Conservation (phyloP, 768 basidiomycete species). For the Serpula lacrymans region DNA sequence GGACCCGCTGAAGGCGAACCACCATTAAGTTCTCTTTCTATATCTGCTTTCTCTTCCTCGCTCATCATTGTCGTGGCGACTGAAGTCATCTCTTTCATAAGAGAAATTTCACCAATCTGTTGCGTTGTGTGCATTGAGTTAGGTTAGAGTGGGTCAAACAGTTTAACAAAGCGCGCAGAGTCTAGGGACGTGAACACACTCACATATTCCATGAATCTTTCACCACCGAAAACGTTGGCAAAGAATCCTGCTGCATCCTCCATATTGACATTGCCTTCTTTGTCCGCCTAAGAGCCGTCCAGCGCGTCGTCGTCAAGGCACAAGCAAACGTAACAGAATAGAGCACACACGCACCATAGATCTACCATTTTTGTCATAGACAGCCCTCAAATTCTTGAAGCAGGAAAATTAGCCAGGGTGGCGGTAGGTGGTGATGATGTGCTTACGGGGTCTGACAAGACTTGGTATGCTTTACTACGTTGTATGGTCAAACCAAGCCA, state of each 20-base stretch:
- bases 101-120: constrained; percentile 94
- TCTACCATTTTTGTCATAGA: constrained; percentile 96
- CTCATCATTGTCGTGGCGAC: constrained; percentile 85
- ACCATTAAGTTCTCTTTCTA: constrained; percentile 68
- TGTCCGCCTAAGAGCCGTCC: constrained; percentile 68
- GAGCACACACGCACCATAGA: constrained; percentile 57
- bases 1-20: constrained; percentile 22
- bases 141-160: neutral
- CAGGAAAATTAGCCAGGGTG: no score
- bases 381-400: constrained; percentile 82
- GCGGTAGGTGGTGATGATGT: no score
- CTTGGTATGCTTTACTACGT: constrained; percentile 89
- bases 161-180: constrained; percentile 1
- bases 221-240: constrained; percentile 93
- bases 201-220: constrained; percentile 86
- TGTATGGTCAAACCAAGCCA: constrained; percentile 6
- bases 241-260: constrained; percentile 96
- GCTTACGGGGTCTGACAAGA: constrained; percentile 78
- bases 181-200: constrained; percentile 28
- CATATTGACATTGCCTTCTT: constrained; percentile 74
- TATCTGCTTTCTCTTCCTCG: constrained; percentile 88
- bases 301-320: no score
- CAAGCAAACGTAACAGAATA: no score
- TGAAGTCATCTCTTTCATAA: constrained; percentile 91
- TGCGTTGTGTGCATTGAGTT: neutral